phyloP scores from a whole-genome alignment of 2,329 filamentous ascomycete genomes.

The Monosporascus sp. region DNA sequence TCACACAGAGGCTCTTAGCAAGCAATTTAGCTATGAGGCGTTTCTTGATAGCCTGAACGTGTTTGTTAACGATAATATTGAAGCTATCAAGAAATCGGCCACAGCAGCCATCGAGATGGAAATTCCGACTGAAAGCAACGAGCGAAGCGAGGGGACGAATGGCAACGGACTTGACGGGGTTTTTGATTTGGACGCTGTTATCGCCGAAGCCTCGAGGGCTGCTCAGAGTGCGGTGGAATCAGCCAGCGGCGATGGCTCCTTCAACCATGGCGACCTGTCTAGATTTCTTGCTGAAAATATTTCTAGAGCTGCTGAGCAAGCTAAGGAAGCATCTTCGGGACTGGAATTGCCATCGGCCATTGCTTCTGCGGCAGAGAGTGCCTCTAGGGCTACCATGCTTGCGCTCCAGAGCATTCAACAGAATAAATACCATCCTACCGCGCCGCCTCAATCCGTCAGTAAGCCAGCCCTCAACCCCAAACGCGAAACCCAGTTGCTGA shows the following conservation, averaged over 20 bases:
- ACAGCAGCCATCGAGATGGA: conserved; percentile 18
- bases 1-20: conserved; percentile 18
- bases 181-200: conserved; percentile 27
- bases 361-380: conserved; percentile 25
- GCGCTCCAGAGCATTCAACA: conserved; percentile 28
- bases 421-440: conserved; percentile 27
- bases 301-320: conserved; percentile 24
- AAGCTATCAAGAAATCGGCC: conserved; percentile 22
- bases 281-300: conserved; percentile 25
- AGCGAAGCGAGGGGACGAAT: conserved; percentile 10
- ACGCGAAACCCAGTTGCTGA: conserved; percentile 4
- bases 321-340: conserved; percentile 16
- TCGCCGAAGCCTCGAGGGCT: conserved; percentile 27
- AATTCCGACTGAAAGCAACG: conserved; percentile 11
- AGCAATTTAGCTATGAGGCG: conserved; percentile 28
- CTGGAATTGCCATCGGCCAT: conserved; percentile 25
- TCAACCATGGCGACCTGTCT: conserved; percentile 23
- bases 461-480: conserved; percentile 3
- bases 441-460: conserved; percentile 22
- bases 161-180: conserved; percentile 15
- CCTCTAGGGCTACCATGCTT: conserved; percentile 26
- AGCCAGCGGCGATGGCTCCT: conserved; percentile 9
- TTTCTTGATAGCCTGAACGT: conserved; percentile 27
- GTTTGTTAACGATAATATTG: conserved; percentile 27
- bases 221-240: conserved; percentile 21